phyloP scores from a whole-genome alignment of 1,284 basidiomycete species.

The Omphalotus olearius region DNA sequence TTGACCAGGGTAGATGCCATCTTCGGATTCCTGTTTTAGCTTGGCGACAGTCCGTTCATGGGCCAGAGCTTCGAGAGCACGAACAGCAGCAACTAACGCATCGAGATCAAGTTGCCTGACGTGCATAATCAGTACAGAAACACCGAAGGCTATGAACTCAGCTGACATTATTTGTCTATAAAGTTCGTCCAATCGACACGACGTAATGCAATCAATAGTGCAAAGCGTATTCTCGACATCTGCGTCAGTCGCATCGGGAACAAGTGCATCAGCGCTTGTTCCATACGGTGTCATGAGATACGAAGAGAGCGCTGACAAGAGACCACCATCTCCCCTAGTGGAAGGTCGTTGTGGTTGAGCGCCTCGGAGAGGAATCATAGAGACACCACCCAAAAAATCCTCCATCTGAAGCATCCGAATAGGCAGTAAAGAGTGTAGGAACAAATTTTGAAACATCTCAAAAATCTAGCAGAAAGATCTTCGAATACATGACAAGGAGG shows the following conservation, averaged over 20 bases:
- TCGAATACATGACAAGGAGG: neutral
- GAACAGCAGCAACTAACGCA: constrained; percentile 78
- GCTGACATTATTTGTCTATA: constrained; percentile 89
- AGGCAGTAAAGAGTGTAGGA: constrained; percentile 89
- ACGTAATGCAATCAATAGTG: constrained; percentile 92
- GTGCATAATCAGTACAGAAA: constrained; percentile 14
- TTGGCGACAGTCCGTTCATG: constrained; percentile 81
- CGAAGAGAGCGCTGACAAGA: constrained; percentile 92
- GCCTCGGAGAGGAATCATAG: constrained; percentile 84
- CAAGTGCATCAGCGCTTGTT: constrained; percentile 61
- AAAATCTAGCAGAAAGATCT: constrained; percentile 63
- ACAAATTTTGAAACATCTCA: constrained; percentile 97
- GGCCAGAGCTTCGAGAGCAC: constrained; percentile 85
- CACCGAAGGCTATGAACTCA: neutral
- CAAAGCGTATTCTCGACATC: constrained; percentile 94
- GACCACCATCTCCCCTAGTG: constrained; percentile 78
- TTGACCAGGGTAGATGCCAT: constrained; percentile 36
- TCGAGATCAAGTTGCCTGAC: constrained; percentile 71
- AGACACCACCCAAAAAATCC: constrained; percentile 88
- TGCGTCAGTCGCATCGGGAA: constrained; percentile 81
- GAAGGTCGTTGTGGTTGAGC: constrained; percentile 64
- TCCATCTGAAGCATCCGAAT: constrained; percentile 92
- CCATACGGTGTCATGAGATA: constrained; percentile 96
- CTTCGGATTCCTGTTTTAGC: constrained; percentile 64
- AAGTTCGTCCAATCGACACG: constrained; percentile 91